Percentiles rank a stretch among this genome's conserved stretches.
Evolutionary conservation across 1,284 basidiomycete genomes (phyloP).

Genomic region (Apiotrichum akiyoshidainum): DNA sequence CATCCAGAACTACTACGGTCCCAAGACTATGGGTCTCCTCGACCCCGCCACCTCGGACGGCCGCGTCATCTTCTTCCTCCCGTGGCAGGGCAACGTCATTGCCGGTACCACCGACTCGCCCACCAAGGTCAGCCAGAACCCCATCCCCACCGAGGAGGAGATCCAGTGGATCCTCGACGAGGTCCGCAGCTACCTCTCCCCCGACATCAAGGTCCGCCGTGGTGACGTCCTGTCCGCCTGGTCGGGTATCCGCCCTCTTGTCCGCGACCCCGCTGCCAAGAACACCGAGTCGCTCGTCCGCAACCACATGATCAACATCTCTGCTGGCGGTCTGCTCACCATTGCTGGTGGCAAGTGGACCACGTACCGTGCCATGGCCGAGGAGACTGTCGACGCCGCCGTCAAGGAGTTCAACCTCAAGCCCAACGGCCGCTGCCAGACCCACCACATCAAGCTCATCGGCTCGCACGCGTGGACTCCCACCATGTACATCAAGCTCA

Average conservation of each 20-base stretch:
- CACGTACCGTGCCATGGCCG: constrained; percentile 93
- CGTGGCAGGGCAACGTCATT: constrained; percentile 97
- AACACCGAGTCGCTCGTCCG: constrained; percentile 84
- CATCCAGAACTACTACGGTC: constrained; percentile 81
- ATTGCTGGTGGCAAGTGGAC: constrained; percentile 99
- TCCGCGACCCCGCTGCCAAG: constrained; percentile 76
- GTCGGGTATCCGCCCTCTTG: constrained; percentile 86
- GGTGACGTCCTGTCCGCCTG: constrained; percentile 97
- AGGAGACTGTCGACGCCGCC: constrained; percentile 89
- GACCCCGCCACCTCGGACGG: constrained; percentile 95
- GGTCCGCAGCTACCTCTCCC: constrained; percentile 72
- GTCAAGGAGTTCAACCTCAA: constrained; percentile 69
- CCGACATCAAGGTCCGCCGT: constrained; percentile 88
- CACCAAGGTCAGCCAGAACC: constrained; percentile 71
- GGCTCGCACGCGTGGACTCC: constrained; percentile 93
- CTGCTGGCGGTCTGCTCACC: constrained; percentile 77
- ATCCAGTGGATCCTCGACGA: constrained; percentile 96
- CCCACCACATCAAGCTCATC: constrained; percentile 75
- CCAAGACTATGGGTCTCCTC: constrained; percentile 89
- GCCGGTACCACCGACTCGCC: constrained; percentile 94
- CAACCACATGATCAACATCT: constrained; percentile 90
- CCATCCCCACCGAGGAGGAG: constrained; percentile 84
- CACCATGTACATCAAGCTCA: constrained; percentile 95
- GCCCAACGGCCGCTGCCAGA: constrained; percentile 67
- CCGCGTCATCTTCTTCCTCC: constrained; percentile 97